phyloP scores from a whole-genome alignment of 352 stramenopile species.

The Sclerospora graminicola region DNA sequence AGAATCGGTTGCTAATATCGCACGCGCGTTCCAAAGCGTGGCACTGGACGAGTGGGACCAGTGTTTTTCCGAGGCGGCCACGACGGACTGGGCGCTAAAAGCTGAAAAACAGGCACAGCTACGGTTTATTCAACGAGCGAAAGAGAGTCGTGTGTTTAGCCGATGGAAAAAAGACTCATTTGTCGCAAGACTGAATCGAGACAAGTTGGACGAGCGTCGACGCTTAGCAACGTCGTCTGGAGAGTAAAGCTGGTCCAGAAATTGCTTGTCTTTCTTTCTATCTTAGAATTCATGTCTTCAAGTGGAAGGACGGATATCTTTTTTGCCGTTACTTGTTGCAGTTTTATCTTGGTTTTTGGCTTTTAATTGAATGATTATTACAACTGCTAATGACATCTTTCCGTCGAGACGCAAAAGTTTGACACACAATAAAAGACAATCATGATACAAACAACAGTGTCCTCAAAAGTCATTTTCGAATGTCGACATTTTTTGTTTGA shows the following conservation, averaged over 20 bases:
- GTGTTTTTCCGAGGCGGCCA: conserved; percentile 52
- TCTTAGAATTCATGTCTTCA: no score
- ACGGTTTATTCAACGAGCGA: conserved; percentile 44
- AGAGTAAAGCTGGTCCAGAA: no score
- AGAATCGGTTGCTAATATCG: conserved; percentile 68
- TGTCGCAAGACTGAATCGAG: conserved; percentile 64
- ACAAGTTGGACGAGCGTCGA: conserved; percentile 55
- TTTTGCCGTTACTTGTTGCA: no score
- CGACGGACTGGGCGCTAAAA: conserved; percentile 48
- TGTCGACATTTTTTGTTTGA: no score
- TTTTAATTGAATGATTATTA: no score
- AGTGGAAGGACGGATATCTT: no score
- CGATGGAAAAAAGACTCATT: conserved; percentile 78
- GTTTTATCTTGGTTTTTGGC: no score
- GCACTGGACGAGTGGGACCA: conserved; percentile 41
- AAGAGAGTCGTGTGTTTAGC: conserved; percentile 29
- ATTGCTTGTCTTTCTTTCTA: neutral
- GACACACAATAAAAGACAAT: no score
- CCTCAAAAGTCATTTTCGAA: no score
- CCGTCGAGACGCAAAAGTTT: no score
- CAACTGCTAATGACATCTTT: no score
- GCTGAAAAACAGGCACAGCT: conserved; percentile 41
- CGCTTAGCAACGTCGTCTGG: conserved; percentile 10
- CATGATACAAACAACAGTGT: no score
- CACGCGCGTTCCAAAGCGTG: conserved; percentile 41